Evolutionary conservation across 1,284 basidiomycete species (phyloP).

Genomic region (Phenoliferia sp.): DNA sequence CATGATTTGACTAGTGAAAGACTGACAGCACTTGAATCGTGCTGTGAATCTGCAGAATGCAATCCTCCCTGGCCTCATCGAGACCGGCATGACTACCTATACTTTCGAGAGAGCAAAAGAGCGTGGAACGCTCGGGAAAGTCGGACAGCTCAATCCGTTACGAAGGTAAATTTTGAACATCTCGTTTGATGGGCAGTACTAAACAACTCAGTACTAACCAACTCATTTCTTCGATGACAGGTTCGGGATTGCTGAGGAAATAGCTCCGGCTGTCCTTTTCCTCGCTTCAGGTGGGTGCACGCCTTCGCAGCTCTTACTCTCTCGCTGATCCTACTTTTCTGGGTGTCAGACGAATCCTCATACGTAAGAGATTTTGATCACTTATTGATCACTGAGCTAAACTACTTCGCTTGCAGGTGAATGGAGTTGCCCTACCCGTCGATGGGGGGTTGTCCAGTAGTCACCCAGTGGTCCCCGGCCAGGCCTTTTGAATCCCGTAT

Average conservation of each 20-base stretch:
- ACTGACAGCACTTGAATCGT: no score
- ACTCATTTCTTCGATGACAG: constrained; percentile 38
- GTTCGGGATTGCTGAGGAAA: constrained; percentile 64
- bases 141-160: constrained; percentile 81
- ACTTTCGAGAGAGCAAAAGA: constrained; percentile 68
- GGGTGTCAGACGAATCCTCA: constrained; percentile 67
- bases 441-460: constrained; percentile 78
- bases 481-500: constrained; percentile 11
- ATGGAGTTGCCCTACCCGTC: constrained; percentile 79
- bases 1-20: no score
- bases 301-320: not conserved
- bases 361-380: constrained; percentile 40
- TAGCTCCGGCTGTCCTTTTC: constrained; percentile 78
- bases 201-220: not conserved
- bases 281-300: constrained; percentile 67
- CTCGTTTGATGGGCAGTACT: not conserved
- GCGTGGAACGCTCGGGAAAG: constrained; percentile 64
- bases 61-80: constrained; percentile 85
- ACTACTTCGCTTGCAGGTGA: constrained; percentile 53
- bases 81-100: constrained; percentile 43
- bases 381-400: not conserved
- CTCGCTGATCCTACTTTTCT: not conserved
- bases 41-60: constrained; percentile 56
- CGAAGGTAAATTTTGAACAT: not conserved
- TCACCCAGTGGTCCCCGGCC: constrained; percentile 63